These are phyloP conservation scores for Tricholoma sp. DNA, from an alignment of 768 basidiomycete species.

Conservation along the genomic window DNA sequence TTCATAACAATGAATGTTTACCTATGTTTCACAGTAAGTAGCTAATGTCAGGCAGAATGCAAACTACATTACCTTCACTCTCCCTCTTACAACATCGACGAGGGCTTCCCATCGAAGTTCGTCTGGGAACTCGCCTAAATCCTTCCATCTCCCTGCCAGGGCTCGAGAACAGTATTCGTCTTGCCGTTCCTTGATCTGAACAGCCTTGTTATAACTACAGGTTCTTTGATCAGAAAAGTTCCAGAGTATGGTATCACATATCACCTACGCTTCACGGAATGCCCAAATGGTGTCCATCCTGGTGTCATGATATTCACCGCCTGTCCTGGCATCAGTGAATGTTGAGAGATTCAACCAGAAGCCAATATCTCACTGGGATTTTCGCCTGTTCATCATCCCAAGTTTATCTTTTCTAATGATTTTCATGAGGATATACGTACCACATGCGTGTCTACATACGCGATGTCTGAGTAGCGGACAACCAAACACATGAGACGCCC, in stretches of 20 bases:
- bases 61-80: conserved; percentile 51
- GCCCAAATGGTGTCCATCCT: conserved; percentile 71
- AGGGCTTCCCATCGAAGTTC: conserved; percentile 75
- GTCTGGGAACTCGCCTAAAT: conserved; percentile 58
- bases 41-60: neutral
- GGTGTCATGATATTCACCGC: conserved; percentile 35
- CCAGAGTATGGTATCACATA: conserved; percentile 1
- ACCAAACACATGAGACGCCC: conserved; percentile 10
- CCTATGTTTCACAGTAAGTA: conserved; percentile 22
- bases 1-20: conserved; percentile 53
- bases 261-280: conserved; percentile 56
- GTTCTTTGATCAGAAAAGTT: conserved; percentile 7
- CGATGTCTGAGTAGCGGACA: conserved; percentile 1
- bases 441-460: conserved; percentile 47
- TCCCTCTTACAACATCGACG: conserved; percentile 72
- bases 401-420: neutral
- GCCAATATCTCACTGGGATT: conserved; percentile 40
- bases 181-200: conserved; percentile 59
- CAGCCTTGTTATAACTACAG: conserved; percentile 55
- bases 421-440: conserved; percentile 27
- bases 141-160: conserved; percentile 40
- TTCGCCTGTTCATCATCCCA: conserved; percentile 34
- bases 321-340: conserved; percentile 15
- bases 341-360: conserved; percentile 2
- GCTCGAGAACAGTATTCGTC: conserved; percentile 61